Conservation (phyloP, 164 flowering plant species). For the Houttuynia cordata region DNA sequence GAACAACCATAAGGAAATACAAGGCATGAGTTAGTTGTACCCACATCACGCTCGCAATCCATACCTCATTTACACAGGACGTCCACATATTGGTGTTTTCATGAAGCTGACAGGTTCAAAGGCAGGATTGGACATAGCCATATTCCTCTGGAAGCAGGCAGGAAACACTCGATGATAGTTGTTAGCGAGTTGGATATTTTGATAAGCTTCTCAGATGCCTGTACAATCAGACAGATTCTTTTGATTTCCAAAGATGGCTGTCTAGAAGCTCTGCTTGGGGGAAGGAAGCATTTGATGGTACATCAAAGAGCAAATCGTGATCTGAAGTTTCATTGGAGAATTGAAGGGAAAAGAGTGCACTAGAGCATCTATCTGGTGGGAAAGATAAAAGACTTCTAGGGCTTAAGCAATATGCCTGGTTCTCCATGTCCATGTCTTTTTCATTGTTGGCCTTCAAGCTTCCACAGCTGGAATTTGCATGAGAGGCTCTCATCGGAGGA, state of each 20-base stretch:
- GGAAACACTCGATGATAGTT: too few relatives aligned
- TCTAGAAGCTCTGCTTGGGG: slow-evolving; percentile 81
- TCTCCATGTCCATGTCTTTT: slow-evolving; percentile 32
- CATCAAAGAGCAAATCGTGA: slow-evolving; percentile 73
- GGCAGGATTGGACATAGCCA: too few relatives aligned
- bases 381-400: slow-evolving; percentile 59
- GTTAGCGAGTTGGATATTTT: not conserved
- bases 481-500: slow-evolving; percentile 3
- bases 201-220: not conserved
- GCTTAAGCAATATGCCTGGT: slow-evolving; percentile 45
- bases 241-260: slow-evolving; percentile 7
- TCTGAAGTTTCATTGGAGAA: slow-evolving; percentile 49
- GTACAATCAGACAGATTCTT: not conserved
- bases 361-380: slow-evolving; percentile 47
- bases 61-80: slow-evolving; percentile 5
- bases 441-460: slow-evolving; percentile 25
- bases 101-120: too few relatives aligned
- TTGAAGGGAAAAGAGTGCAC: slow-evolving; percentile 42
- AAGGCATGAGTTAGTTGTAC: slow-evolving; percentile 2
- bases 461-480: slow-evolving; percentile 3
- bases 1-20: not conserved
- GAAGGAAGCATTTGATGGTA: slow-evolving; percentile 64
- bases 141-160: too few relatives aligned
- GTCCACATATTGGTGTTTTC: too few relatives aligned
- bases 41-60: not conserved